phyloP scores from a whole-genome alignment of 1,139 yeast species.

The Candida frijolesensis region DNA sequence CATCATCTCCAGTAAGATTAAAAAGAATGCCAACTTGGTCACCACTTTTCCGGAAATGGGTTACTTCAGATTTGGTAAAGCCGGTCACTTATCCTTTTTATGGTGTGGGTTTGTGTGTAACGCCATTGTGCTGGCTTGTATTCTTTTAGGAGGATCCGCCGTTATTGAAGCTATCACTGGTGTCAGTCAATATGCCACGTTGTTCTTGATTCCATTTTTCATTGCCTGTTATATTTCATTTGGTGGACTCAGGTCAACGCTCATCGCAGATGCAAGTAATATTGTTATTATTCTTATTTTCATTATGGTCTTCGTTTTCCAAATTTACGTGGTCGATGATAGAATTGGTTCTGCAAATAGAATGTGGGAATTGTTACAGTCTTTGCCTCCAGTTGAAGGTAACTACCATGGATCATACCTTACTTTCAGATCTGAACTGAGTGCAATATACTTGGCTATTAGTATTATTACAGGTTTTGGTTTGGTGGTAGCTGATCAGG shows the following conservation, averaged over 20 bases:
- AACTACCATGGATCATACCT: constrained; percentile 49
- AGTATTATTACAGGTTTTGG: constrained; percentile 53
- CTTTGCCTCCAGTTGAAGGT: constrained; percentile 40
- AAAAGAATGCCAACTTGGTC: constrained; percentile 38
- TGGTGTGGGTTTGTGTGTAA: constrained; percentile 41
- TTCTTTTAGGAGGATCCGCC: constrained; percentile 41
- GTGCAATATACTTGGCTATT: constrained; percentile 38
- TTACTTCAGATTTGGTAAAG: constrained; percentile 35
- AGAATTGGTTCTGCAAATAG: constrained; percentile 48
- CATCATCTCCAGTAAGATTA: constrained; percentile 38
- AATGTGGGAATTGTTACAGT: constrained; percentile 46
- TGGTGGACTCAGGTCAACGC: constrained; percentile 51
- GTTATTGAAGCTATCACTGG: constrained; percentile 40
- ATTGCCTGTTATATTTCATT: constrained; percentile 42
- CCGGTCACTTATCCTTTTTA: constrained; percentile 38
- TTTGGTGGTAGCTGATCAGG: constrained; percentile 71
- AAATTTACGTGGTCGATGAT: constrained; percentile 40
- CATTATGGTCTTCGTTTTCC: constrained; percentile 43
- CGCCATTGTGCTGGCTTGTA: constrained; percentile 38
- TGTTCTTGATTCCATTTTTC: constrained; percentile 37
- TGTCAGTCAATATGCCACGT: constrained; percentile 36
- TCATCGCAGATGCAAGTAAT: constrained; percentile 49
- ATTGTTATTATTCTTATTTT: constrained; percentile 42
- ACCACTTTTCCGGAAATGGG: constrained; percentile 46
- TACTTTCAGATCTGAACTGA: constrained; percentile 47